Percentiles rank a stretch among this genome's conserved stretches.
Conservation (phyloP, 352 stramenopile genomes). For the Pythium brachiatum region DNA sequence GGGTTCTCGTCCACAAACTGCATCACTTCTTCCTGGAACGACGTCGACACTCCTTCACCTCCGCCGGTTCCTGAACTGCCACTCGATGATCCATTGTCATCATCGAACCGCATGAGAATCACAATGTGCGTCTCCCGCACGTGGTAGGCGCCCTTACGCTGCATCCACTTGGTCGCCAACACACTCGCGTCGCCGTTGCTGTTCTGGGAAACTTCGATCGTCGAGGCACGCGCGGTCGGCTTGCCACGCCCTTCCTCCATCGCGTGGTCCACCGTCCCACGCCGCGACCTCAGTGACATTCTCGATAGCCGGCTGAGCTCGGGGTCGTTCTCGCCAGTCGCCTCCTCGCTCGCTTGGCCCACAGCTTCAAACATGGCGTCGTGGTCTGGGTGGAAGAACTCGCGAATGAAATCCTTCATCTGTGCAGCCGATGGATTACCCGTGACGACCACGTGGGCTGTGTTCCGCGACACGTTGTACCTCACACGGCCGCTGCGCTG, state of each 20-base stretch:
- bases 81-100: conserved; percentile 25
- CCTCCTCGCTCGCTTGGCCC: not conserved
- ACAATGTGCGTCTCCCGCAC: conserved; percentile 83
- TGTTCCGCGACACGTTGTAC: conserved; percentile 69
- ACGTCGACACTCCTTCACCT: conserved; percentile 17
- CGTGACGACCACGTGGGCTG: conserved; percentile 82
- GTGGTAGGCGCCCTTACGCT: conserved; percentile 35
- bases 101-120: conserved; percentile 73
- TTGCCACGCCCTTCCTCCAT: conserved; percentile 6
- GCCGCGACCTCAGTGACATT: not conserved
- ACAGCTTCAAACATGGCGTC: conserved; percentile 32
- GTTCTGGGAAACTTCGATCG: conserved; percentile 4
- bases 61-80: not conserved
- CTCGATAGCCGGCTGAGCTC: not conserved
- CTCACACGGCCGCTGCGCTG: conserved; percentile 47
- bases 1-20: conserved; percentile 70
- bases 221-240: not conserved
- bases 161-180: conserved; percentile 48
- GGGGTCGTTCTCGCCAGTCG: conserved; percentile 13
- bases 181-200: conserved; percentile 10
- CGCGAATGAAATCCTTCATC: conserved; percentile 84
- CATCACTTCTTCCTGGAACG: conserved; percentile 63
- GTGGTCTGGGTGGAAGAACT: conserved; percentile 88
- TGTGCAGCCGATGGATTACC: conserved; percentile 76
- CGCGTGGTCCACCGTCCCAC: not conserved